These are phyloP conservation scores for Penicillium sp. DNA, from an alignment of 2,329 filamentous ascomycete genomes.

Conservation along the genomic window DNA sequence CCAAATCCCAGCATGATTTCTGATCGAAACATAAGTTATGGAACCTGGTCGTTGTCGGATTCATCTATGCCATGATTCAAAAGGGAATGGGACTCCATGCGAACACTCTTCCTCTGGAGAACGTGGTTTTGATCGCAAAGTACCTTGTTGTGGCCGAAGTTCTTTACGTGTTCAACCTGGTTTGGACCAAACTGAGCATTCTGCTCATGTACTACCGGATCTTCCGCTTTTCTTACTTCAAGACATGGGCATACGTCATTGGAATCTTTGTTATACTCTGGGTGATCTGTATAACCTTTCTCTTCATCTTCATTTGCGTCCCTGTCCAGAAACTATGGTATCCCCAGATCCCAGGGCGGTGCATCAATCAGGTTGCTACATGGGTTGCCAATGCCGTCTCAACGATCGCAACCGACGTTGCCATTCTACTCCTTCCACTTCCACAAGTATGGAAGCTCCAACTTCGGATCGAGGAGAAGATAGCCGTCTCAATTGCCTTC, in stretches of 20 bases:
- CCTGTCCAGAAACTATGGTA: conserved; percentile 31
- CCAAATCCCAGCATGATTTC: neutral
- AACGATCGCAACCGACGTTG: conserved; percentile 27
- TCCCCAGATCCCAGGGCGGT: conserved; percentile 24
- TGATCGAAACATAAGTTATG: neutral
- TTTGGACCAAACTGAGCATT: conserved; percentile 30
- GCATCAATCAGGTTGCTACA: conserved; percentile 13
- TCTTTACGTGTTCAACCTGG: conserved; percentile 38
- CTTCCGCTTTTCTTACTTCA: conserved; percentile 28
- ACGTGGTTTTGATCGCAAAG: conserved; percentile 23
- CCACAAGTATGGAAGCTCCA: conserved; percentile 31
- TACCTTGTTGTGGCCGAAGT: conserved; percentile 41
- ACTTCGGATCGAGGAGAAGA: conserved; percentile 16
- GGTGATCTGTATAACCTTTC: conserved; percentile 29
- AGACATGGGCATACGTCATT: conserved; percentile 28
- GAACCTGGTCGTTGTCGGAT: neutral
- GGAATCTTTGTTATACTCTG: conserved; percentile 25
- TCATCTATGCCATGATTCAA: neutral
- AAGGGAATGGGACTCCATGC: neutral
- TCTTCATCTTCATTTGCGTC: conserved; percentile 31
- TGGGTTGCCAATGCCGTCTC: conserved; percentile 2
- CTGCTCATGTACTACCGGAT: conserved; percentile 32
- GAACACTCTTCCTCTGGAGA: neutral
- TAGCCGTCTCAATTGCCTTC: neutral
- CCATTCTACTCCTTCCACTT: conserved; percentile 25